Conservation (phyloP, 129 eudicot genomes). For the Mikania micrantha region DNA sequence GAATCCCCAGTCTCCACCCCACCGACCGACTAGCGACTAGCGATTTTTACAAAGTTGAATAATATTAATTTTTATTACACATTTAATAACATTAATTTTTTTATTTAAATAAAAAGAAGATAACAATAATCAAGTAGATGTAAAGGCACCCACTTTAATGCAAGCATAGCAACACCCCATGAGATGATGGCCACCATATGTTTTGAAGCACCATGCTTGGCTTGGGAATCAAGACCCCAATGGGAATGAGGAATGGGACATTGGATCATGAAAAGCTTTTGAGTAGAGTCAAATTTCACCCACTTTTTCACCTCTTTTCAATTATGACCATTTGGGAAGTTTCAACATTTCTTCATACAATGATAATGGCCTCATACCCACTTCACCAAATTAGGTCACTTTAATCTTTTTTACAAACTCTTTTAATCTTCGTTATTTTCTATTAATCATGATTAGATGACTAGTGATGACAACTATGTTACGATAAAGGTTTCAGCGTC, state of each 20-base stretch:
- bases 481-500: no score
- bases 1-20: no score
- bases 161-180: conserved; percentile 10
- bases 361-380: conserved; percentile 27
- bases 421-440: conserved; percentile 8
- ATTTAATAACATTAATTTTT: background rate
- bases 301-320: conserved; percentile 18
- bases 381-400: conserved; percentile 10
- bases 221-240: conserved; percentile 19
- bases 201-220: conserved; percentile 28
- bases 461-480: conserved; percentile 6
- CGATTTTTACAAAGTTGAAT: no score
- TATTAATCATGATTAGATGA: background rate
- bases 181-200: conserved; percentile 15
- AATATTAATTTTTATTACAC: no score
- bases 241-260: background rate
- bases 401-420: background rate
- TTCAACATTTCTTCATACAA: conserved; percentile 16
- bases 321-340: conserved; percentile 18
- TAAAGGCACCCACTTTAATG: conserved; percentile 17
- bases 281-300: conserved; percentile 26
- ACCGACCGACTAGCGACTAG: no score
- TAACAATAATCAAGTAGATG: background rate
- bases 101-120: background rate
- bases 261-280: conserved; percentile 31